Base-by-base conservation (phyloP, 495 filamentous ascomycete species). In the Penicillium turbatum region DNA sequence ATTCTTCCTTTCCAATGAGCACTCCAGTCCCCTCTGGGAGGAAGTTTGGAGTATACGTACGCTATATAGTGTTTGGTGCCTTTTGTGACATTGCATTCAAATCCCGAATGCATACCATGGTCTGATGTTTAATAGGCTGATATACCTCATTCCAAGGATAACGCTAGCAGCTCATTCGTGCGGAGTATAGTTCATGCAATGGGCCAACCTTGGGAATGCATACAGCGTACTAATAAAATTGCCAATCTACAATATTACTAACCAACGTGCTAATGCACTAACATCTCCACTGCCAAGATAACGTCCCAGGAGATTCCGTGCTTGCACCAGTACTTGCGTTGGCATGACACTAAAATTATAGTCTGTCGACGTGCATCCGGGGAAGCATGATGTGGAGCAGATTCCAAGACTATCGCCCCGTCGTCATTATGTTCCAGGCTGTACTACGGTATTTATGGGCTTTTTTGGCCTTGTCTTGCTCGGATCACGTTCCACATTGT, bases 61-160 rank as follows among this genome's bases (percentile, higher is more conserved):
- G 27, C 3, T 43, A 21, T 9, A 30, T 51, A 48, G 43, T 31
- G 41, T 48, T 10, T 17, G 30, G 26, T 54, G 5, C 50, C 35
- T 5, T 31, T 32, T 38, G 6, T 11, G 39, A 35, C 16, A 38
- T 54, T 38, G 56, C 44, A 46, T 38, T 40, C 54, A 30, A 39
- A 39, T 45, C 35, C 26, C 30, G 24, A 27, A 24, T 37, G 5
- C 16, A 30, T 6, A 12, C 12, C 13, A 6, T 48, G 32, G 45
- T 36, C 45, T 48, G 45, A 27, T 37, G 19, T 17, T 43, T 15
- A 13, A 36, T 29, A 21, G n/a, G 19, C 36, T 15, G 46, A 48
- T 29, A 11, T 21, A 36, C 21, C 17, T 10, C 8, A 21, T 17
- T 6, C 31, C 31, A 24, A 17, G 31, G 31, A 1, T 2, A 8